These are phyloP conservation scores for Suillus variegatus DNA, from an alignment of 768 basidiomycete species.

Conservation along the genomic window DNA sequence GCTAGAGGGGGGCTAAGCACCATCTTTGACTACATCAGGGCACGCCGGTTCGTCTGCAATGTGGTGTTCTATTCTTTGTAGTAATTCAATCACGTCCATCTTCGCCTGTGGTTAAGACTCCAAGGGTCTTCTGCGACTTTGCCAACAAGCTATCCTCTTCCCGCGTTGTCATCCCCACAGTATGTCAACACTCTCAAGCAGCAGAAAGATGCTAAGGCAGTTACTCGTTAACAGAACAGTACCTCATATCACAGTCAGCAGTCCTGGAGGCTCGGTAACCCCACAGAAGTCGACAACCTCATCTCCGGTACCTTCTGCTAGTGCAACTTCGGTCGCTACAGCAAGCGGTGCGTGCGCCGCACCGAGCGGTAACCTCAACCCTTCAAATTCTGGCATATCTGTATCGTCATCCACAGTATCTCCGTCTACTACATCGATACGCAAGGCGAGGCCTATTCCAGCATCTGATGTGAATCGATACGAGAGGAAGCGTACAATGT, in stretches of 20 bases:
- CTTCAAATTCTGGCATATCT: neutral
- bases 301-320: neutral
- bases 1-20: neutral
- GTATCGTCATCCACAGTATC: neutral
- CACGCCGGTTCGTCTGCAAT: neutral
- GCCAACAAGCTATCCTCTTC: neutral
- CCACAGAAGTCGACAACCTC: neutral
- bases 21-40: neutral
- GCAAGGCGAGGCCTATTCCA: neutral
- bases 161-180: neutral
- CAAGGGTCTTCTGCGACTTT: neutral
- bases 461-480: constrained; percentile 4
- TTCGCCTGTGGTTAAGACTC: neutral
- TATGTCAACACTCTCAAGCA: neutral
- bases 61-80: neutral
- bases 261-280: neutral
- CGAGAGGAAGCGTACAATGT: constrained; percentile 4
- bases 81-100: neutral
- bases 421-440: neutral
- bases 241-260: neutral
- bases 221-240: neutral
- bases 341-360: neutral
- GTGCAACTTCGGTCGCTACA: neutral
- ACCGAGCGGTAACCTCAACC: neutral
- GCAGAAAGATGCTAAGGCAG: neutral